Base-by-base conservation (phyloP, 495 filamentous ascomycete genomes). In the Penicillium salamii region DNA sequence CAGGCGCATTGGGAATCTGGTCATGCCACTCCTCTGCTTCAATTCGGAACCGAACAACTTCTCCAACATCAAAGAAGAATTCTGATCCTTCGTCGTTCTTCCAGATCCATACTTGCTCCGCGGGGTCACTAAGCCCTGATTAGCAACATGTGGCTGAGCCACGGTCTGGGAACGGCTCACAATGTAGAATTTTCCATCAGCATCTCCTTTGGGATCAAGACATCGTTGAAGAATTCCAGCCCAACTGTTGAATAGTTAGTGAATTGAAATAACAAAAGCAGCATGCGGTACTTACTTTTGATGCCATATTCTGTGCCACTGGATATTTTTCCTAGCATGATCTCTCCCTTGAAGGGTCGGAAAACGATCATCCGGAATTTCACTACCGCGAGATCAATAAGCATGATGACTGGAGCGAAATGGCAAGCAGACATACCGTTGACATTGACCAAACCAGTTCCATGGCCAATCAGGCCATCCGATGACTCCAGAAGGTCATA, bases 321-420 rank as follows among this genome's bases (percentile, higher is more conserved):
- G 32, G 78, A 80, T 54, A 97, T 97, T 50, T 81, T 85, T 3
- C 88, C 93, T 7, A 86, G 71, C 51, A 97, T 72, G 39, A 95
- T 88, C 64, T 98, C 95, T 17, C 87, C 85, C 63, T 95, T 90
- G 72, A 95, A 97, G 0, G 93, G 93, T 21, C 93, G 81, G 66
- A 97, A 97, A 7, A 97, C 89, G n/a, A 96, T 75, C 57, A 97
- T 70, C 18, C 88, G 85, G 67, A 96, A 98, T 63, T 92, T 88
- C 20, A 96, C 92, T 95, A 49, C 38, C 1, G 14, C 11, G 18
- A 14, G 6, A 20, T 56, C 20, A 59, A 52, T 42, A 11, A 45
- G 0, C 5, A 33, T 35, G 17, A 21, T 17, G 13, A 13, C 5
- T 7, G 7, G 31, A 17, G 33, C 11, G 5, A 38, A 12, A 32